Percentiles rank a stretch among this genome's conserved stretches.
Evolutionary conservation across 768 basidiomycete genomes (phyloP).

Genomic region (Leccinellum rugosiceps): DNA sequence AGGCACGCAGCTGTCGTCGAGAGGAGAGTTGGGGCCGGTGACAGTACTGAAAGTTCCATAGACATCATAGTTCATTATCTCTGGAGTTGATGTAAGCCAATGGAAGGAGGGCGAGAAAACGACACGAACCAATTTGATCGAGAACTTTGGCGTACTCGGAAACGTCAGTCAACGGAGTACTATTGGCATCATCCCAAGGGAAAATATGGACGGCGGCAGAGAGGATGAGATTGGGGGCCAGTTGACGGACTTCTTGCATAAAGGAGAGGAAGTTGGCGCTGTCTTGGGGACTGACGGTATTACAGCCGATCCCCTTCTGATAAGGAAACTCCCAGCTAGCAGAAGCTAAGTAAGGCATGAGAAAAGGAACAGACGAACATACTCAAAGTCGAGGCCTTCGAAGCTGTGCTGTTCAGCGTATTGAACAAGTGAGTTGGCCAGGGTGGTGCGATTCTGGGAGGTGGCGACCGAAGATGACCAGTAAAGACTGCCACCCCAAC

Average conservation of each 20-base stretch:
- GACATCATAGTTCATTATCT: conserved; percentile 71
- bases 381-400: conserved; percentile 72
- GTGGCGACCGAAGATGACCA: conserved; percentile 60
- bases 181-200: conserved; percentile 62
- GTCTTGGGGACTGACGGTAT: conserved; percentile 59
- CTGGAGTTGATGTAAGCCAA: conserved; percentile 36
- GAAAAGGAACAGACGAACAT: conserved; percentile 19
- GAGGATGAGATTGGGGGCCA: conserved; percentile 57
- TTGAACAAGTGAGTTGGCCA: conserved; percentile 51
- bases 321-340: conserved; percentile 88
- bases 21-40: conserved; percentile 80
- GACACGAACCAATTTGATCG: conserved; percentile 61
- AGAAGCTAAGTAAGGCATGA: not conserved
- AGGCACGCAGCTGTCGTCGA: conserved; percentile 73
- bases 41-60: conserved; percentile 50
- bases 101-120: not conserved
- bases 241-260: conserved; percentile 63
- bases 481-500: conserved; percentile 62
- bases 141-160: conserved; percentile 62
- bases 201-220: conserved; percentile 66
- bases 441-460: conserved; percentile 50
- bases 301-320: conserved; percentile 64
- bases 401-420: conserved; percentile 49
- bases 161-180: conserved; percentile 58
- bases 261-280: conserved; percentile 77